Evolutionary conservation across 2,329 filamentous ascomycete species (phyloP).

Genomic region (Aspergillus sp.): DNA sequence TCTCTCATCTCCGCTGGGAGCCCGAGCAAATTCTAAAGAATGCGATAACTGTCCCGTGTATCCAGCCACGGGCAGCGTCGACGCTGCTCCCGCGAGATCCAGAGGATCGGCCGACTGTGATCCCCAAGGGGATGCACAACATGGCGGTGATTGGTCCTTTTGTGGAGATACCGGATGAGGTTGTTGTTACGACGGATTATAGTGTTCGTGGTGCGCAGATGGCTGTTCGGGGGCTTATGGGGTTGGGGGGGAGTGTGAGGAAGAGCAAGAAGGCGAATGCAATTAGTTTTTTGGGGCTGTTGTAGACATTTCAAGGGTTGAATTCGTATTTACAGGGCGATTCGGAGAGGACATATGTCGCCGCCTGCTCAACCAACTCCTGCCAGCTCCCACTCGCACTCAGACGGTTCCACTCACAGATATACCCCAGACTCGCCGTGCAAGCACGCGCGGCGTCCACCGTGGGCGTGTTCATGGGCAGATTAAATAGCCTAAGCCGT

Average conservation of each 20-base stretch:
- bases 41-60: conserved; percentile 42
- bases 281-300: conserved; percentile 5
- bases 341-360: neutral
- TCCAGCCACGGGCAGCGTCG: conserved; percentile 38
- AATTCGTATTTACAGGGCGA: neutral
- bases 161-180: conserved; percentile 25
- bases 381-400: conserved; percentile 15
- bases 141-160: conserved; percentile 27
- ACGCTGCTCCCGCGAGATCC: conserved; percentile 3
- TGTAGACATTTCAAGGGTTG: neutral
- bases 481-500: too few relatives aligned
- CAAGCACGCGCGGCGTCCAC: conserved; percentile 17
- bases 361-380: conserved; percentile 9
- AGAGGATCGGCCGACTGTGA: conserved; percentile 44
- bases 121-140: conserved; percentile 26
- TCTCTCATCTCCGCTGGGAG: conserved; percentile 44
- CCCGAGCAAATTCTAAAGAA: conserved; percentile 31
- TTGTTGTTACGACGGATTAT: conserved; percentile 23
- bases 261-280: conserved; percentile 11
- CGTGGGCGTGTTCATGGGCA: neutral
- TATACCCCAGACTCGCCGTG: conserved; percentile 10
- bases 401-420: conserved; percentile 22
- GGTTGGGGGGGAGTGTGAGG: neutral
- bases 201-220: conserved; percentile 27
- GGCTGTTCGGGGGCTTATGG: conserved; percentile 28